phyloP scores from a whole-genome alignment of 306 rosid genomes.

The Citrullus mucosospermus region DNA sequence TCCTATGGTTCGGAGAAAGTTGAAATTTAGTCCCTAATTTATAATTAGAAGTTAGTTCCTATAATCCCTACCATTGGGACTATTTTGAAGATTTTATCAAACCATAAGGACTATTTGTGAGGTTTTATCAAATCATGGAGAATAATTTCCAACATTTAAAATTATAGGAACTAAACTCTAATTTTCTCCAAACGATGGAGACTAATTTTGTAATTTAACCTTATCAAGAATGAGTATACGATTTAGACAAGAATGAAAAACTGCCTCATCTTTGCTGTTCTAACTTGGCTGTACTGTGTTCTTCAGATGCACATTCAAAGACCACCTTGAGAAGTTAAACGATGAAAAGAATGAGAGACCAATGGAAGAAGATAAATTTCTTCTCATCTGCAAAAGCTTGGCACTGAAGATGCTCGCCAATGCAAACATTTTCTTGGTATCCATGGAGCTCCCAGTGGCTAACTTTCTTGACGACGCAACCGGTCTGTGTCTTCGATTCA shows the following conservation, averaged over 20 bases:
- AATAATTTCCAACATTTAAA: too few relatives aligned
- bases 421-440: conserved; percentile 63
- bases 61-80: too few relatives aligned
- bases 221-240: neutral
- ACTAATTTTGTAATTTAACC: too few relatives aligned
- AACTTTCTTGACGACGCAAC: conserved; percentile 73
- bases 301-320: conserved; percentile 64
- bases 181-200: too few relatives aligned
- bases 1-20: too few relatives aligned
- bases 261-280: neutral
- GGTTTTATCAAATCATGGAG: too few relatives aligned
- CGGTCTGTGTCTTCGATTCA: conserved; percentile 79
- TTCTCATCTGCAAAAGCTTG: conserved; percentile 58
- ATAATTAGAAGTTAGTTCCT: too few relatives aligned
- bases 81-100: too few relatives aligned
- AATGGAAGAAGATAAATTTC: conserved; percentile 51
- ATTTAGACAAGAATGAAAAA: neutral
- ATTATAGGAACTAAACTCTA: too few relatives aligned
- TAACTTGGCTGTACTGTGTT: conserved; percentile 7
- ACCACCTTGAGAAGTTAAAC: conserved; percentile 55
- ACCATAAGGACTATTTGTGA: too few relatives aligned
- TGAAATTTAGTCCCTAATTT: too few relatives aligned
- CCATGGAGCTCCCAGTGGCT: conserved; percentile 74
- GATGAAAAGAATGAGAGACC: conserved; percentile 28
- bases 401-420: conserved; percentile 76